These are phyloP conservation scores for Tanacetum coccineum DNA, from an alignment of 129 eudicot genomes.

Conservation along the genomic window DNA sequence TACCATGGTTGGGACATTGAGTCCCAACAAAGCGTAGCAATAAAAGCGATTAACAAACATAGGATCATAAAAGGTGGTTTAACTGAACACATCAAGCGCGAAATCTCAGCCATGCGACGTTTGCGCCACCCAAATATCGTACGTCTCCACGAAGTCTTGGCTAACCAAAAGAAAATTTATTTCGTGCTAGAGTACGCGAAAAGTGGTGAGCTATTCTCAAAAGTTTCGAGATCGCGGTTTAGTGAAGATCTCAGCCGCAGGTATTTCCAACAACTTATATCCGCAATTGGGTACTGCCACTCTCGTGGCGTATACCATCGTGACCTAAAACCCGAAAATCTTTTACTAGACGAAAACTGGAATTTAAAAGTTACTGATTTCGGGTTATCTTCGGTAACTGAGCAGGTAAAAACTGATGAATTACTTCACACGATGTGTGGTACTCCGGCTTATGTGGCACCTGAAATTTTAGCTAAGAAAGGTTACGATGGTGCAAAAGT, in stretches of 20 bases:
- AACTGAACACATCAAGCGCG: slow-evolving; percentile 49
- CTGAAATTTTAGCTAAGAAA: slow-evolving; percentile 57
- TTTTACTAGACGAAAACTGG: slow-evolving; percentile 62
- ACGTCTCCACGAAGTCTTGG: slow-evolving; percentile 54
- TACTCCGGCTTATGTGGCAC: slow-evolving; percentile 73
- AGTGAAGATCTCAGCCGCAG: slow-evolving; percentile 72
- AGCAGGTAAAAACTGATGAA: slow-evolving; percentile 44
- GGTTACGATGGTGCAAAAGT: slow-evolving; percentile 71
- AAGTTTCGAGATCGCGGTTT: slow-evolving; percentile 49
- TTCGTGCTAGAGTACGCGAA: slow-evolving; percentile 64
- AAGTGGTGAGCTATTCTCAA: slow-evolving; percentile 66
- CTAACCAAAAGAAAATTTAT: slow-evolving; percentile 53
- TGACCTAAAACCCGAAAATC: slow-evolving; percentile 64
- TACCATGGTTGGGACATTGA: slow-evolving; percentile 50
- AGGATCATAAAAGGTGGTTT: slow-evolving; percentile 34
- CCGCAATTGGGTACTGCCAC: slow-evolving; percentile 72
- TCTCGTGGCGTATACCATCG: slow-evolving; percentile 78
- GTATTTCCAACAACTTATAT: slow-evolving; percentile 65
- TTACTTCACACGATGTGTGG: slow-evolving; percentile 61
- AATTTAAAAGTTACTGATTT: slow-evolving; percentile 62
- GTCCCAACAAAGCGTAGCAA: slow-evolving; percentile 57
- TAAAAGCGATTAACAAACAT: slow-evolving; percentile 56
- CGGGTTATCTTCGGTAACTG: slow-evolving; percentile 56
- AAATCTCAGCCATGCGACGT: slow-evolving; percentile 64
- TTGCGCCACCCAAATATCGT: slow-evolving; percentile 60